Conservation (phyloP, 2,329 filamentous ascomycete species). For the Rutstroemia sp. region DNA sequence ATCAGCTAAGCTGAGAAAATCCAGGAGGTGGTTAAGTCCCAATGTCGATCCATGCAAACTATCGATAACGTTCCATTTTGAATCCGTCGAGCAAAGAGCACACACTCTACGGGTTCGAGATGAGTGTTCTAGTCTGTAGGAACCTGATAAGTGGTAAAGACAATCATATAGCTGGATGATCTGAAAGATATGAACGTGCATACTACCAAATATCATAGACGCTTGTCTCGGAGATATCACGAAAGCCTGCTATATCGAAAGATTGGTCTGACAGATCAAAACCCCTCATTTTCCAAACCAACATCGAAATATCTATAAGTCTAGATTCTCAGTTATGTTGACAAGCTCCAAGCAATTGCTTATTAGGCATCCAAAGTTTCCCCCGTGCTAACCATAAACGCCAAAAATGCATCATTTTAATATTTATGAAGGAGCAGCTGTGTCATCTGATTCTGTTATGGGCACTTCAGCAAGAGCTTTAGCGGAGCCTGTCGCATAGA, state of each 20-base stretch:
- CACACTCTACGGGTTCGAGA: too few relatives aligned
- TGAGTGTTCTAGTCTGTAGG: too few relatives aligned
- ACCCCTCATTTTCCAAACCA: background rate
- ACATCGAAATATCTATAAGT: background rate
- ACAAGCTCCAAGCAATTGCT: background rate
- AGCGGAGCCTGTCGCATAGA: conserved; percentile 49
- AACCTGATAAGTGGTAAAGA: too few relatives aligned
- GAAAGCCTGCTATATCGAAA: background rate
- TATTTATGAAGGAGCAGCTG: conserved; percentile 15
- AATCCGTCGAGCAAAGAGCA: too few relatives aligned
- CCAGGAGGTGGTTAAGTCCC: too few relatives aligned
- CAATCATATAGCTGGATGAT: too few relatives aligned
- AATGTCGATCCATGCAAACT: too few relatives aligned
- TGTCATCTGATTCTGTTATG: conserved; percentile 25
- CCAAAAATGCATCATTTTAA: conserved; percentile 15
- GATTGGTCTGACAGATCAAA: background rate
- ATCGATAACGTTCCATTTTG: too few relatives aligned
- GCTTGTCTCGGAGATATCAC: background rate
- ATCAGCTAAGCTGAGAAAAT: too few relatives aligned
- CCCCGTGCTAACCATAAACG: conserved; percentile 2
- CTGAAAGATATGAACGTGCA: too few relatives aligned
- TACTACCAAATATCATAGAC: background rate
- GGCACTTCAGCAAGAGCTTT: conserved; percentile 21
- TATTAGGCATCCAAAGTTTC: conserved; percentile 2
- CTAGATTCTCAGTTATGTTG: background rate